A percentile compares a stretch with the other conserved stretches of the same genome.
These are phyloP conservation scores for sorghum (Sorghum bicolor) DNA, from an alignment of 176 grass and related monocot species.

Conservation along the genomic window DNA sequence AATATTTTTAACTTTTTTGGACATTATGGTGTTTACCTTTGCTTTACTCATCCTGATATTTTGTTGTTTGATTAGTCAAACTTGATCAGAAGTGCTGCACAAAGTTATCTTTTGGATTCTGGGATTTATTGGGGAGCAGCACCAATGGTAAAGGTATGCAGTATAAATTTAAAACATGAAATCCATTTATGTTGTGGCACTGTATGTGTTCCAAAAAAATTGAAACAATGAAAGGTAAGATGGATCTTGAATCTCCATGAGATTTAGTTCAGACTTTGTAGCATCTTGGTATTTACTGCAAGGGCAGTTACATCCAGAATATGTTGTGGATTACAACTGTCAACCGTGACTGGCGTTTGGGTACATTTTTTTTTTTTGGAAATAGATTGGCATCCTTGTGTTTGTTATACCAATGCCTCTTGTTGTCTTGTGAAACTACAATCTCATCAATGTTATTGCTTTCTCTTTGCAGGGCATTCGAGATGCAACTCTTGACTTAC, in stretches of 20 bases:
- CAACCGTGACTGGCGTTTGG: background rate
- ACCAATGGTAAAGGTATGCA: constrained; percentile 80
- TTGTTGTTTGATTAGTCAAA: constrained; percentile 67
- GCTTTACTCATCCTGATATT: constrained; percentile 21
- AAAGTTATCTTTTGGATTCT: constrained; percentile 85
- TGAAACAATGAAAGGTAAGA: constrained; percentile 3
- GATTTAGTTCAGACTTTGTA: constrained; percentile 5
- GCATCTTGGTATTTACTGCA: constrained; percentile 29
- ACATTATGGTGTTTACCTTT: background rate
- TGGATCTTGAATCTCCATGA: background rate
- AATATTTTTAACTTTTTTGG: background rate
- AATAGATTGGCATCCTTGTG: background rate
- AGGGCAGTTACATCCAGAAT: constrained; percentile 4
- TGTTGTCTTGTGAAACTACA: constrained; percentile 1
- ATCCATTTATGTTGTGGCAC: background rate
- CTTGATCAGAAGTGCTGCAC: constrained; percentile 77
- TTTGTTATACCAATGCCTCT: background rate
- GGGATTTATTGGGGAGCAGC: constrained; percentile 85
- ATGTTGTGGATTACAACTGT: background rate
- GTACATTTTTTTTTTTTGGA: background rate
- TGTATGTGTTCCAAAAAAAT: background rate
- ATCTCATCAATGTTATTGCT: constrained; percentile 9
- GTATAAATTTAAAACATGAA: background rate
- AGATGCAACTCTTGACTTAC: constrained; percentile 92
- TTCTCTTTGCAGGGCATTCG: constrained; percentile 85